phyloP scores from a whole-genome alignment of 768 basidiomycete genomes.

The Suillus paluster region DNA sequence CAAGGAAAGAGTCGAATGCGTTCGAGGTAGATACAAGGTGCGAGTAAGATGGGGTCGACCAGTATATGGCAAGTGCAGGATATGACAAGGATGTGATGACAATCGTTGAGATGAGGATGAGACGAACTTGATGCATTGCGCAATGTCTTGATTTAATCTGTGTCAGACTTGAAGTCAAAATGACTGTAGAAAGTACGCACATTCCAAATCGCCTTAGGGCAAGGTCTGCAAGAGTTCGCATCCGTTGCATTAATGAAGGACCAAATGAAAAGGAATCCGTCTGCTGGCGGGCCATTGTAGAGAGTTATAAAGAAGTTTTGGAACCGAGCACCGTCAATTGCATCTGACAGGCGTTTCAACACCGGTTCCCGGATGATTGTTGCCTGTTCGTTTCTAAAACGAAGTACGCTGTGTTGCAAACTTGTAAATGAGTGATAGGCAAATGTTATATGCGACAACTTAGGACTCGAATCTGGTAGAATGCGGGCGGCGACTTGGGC shows the following conservation, averaged over 20 bases:
- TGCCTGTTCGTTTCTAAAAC: not conserved
- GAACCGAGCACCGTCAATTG: constrained; percentile 7
- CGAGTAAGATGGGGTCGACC: constrained; percentile 70
- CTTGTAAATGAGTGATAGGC: not conserved
- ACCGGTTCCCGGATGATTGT: not conserved
- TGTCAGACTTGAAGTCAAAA: constrained; percentile 14
- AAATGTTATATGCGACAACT: not conserved
- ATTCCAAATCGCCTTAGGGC: constrained; percentile 80
- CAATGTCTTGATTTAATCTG: constrained; percentile 62
- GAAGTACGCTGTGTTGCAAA: not conserved
- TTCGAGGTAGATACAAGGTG: constrained; percentile 53
- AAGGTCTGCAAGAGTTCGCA: constrained; percentile 44
- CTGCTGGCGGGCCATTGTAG: constrained; percentile 29
- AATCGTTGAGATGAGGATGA: constrained; percentile 85
- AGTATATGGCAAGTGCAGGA: constrained; percentile 86
- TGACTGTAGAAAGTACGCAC: constrained; percentile 50
- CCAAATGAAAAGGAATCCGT: constrained; percentile 20
- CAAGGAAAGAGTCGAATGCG: constrained; percentile 66
- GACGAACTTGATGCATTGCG: constrained; percentile 87
- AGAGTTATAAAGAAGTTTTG: not conserved
- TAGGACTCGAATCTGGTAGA: not conserved
- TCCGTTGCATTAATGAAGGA: constrained; percentile 33
- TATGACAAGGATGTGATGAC: constrained; percentile 91
- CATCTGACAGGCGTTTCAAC: constrained; percentile 1
- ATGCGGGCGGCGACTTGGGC: not conserved